Evolutionary conservation across 805 yeast genomes (phyloP).

Genomic region (Grigorovia yakushimaensis): DNA sequence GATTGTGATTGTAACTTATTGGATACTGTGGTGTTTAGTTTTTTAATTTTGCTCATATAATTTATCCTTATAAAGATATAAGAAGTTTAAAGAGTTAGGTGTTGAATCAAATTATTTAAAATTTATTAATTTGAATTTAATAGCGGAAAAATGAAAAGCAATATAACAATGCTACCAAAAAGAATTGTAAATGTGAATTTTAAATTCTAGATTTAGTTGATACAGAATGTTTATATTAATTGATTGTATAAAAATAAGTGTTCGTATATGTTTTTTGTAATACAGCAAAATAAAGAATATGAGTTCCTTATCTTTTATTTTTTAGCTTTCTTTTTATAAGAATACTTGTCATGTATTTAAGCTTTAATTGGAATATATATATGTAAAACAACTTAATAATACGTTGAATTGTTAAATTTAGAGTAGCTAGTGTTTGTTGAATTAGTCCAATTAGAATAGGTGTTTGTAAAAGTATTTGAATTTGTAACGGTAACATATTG

Average conservation of each 20-base stretch:
- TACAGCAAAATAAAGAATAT: too few species aligned
- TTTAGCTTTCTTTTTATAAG: not conserved
- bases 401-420: not conserved
- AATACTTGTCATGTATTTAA: not conserved
- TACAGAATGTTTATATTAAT: not conserved
- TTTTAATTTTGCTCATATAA: conserved; percentile 6
- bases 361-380: not conserved
- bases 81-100: too few species aligned
- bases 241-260: not conserved
- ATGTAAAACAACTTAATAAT: not conserved
- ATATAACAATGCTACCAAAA: not conserved
- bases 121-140: too few species aligned
- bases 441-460: not conserved
- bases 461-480: not conserved
- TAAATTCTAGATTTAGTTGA: too few species aligned
- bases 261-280: not conserved
- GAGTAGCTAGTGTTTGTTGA: not conserved
- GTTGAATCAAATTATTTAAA: too few species aligned
- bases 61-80: too few species aligned
- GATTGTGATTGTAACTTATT: conserved; percentile 28
- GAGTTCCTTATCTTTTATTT: too few species aligned
- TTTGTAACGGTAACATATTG: conserved; percentile 4
- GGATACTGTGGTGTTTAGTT: conserved; percentile 10
- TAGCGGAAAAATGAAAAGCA: too few species aligned
- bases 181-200: too few species aligned